phyloP scores from a whole-genome alignment of 306 rosid genomes.

The Spatholobus suberectus region DNA sequence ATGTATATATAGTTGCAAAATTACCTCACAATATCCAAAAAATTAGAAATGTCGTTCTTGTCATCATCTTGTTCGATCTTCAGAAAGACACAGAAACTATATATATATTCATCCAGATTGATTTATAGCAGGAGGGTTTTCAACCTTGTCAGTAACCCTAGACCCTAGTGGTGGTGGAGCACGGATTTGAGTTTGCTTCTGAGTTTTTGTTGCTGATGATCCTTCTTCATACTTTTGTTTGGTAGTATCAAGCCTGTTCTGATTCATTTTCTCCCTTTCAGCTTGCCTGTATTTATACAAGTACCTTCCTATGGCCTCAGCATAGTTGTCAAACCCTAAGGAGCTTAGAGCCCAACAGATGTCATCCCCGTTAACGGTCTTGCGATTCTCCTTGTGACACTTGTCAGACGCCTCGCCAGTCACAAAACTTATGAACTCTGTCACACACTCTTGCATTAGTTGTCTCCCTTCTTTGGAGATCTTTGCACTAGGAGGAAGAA shows the following conservation, averaged over 20 bases:
- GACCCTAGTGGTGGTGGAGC: constrained; percentile 34
- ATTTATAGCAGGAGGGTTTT: constrained; percentile 42
- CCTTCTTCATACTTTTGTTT: constrained; percentile 17
- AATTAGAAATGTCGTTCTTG: background rate
- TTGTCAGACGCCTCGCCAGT: constrained; percentile 85
- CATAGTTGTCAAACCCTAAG: constrained; percentile 83
- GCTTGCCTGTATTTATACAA: constrained; percentile 63
- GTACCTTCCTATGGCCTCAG: constrained; percentile 62
- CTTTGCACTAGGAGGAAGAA: constrained; percentile 69
- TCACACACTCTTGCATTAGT: constrained; percentile 82
- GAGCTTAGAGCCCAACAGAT: constrained; percentile 85
- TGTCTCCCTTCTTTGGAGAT: constrained; percentile 83
- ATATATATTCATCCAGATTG: constrained; percentile 36
- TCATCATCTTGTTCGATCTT: background rate
- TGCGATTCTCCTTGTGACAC: constrained; percentile 92
- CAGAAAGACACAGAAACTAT: background rate
- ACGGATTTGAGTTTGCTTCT: constrained; percentile 29
- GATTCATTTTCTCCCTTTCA: constrained; percentile 53
- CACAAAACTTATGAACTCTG: constrained; percentile 89
- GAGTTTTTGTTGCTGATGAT: background rate
- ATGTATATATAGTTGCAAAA: constrained; percentile 18
- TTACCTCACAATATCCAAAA: constrained; percentile 41
- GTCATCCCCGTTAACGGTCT: constrained; percentile 88
- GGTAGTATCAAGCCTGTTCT: constrained; percentile 21
- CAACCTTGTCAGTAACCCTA: constrained; percentile 46